These are phyloP conservation scores for Bretziella fagacearum DNA, from an alignment of 2,329 filamentous ascomycete genomes.

Conservation along the genomic window DNA sequence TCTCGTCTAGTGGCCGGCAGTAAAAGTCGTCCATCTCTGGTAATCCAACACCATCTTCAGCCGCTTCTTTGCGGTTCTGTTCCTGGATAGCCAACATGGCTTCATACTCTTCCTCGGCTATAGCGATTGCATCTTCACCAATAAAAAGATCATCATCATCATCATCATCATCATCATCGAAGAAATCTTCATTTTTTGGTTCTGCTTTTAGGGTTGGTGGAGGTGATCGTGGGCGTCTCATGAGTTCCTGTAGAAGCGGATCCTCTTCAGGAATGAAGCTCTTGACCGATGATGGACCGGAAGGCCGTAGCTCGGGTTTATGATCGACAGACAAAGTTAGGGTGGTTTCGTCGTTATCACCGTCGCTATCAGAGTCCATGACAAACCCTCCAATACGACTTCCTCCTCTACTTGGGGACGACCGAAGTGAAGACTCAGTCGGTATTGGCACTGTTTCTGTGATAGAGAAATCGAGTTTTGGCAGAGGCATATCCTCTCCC, in stretches of 20 bases:
- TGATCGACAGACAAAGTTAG: too few species aligned
- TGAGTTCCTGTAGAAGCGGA: conserved; percentile 15
- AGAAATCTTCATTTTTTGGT: background rate
- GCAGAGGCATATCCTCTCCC: background rate
- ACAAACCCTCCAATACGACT: conserved; percentile 31
- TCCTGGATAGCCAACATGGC: conserved; percentile 59
- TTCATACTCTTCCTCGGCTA: conserved; percentile 46
- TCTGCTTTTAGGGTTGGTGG: background rate
- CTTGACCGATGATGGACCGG: conserved; percentile 17
- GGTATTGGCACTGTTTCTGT: conserved; percentile 32
- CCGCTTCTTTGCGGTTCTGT: conserved; percentile 48
- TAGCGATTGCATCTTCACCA: conserved; percentile 22
- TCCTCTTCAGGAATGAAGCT: conserved; percentile 20
- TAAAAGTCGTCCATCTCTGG: conserved; percentile 20
- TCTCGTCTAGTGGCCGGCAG: conserved; percentile 21
- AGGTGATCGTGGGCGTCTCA: conserved; percentile 1
- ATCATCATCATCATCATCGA: conserved; percentile 28
- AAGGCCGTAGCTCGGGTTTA: conserved; percentile 16
- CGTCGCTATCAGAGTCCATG: conserved; percentile 47
- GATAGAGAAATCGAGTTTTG: background rate
- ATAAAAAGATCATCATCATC: conserved; percentile 37
- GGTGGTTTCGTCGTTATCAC: conserved; percentile 12
- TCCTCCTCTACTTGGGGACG: conserved; percentile 16
- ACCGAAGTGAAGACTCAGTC: conserved; percentile 20
- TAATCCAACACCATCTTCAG: conserved; percentile 30